Base-by-base conservation (phyloP, 441 rosid genomes). In the Gossypium gossypioides region DNA sequence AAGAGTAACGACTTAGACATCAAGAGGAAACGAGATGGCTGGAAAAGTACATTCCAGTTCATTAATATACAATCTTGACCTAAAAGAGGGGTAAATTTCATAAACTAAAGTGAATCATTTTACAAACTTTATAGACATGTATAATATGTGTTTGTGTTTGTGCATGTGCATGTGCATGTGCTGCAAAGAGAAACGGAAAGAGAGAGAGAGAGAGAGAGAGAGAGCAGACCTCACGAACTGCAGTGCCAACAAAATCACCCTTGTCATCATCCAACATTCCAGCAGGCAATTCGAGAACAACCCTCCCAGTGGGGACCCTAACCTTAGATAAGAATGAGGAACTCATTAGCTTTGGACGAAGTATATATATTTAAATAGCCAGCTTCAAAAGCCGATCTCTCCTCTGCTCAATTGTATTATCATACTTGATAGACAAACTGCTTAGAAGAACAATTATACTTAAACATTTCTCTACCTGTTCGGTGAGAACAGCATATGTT, bases 251-350 rank as follows among this genome's bases (percentile, higher is more conserved):
- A 73, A 91, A 91, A 78, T 89, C 96, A 68, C 91, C 90, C 78
- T 86, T 60, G 80, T 88, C 96, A 81, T 81, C 93, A 83, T 89
- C 91, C 86, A 89, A 79, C 97, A 90, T 94, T 72, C 98, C 98
- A 79, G 97, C 98, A 50, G 97, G 97, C 86, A 94, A 75, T 75
- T 94, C 98, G 87, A 94, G 75, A 42, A 91, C 80, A 76, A 82
- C 34, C 83, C 84, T 86, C 76, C 97, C 98, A 13, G 91, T 80
- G 8, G 98, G 98, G 73, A 88, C 97, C 73, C 97, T 78, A 81
- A 78, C 96, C 96, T 93, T 85, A 12, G 55, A 77, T 21, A 80
- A 68, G 29, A 67, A 71, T 13, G 63, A 27, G 24, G 68, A 16
- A 16, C 7, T 65, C 63, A 52, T 50, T 34, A 63, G 62, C 2